Base-by-base conservation (phyloP, 352 stramenopile genomes). In the Pythium myriotylum region DNA sequence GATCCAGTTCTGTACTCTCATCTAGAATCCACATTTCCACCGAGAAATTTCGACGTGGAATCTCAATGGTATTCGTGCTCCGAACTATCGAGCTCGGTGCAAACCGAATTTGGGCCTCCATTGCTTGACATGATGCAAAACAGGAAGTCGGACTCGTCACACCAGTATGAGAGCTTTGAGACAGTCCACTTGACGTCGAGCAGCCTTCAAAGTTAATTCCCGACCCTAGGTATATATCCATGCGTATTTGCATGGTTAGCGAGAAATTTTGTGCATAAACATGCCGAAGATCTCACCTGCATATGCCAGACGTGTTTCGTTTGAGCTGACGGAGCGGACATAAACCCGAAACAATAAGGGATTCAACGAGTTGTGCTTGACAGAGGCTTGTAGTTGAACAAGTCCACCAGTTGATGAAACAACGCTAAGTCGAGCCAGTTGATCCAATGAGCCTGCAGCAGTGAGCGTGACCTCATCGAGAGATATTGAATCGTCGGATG, bases 1-100 rank as follows among this genome's bases (percentile, higher is more conserved):
- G 29, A 26, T 22, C 22, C 8, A 60, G n/a, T 13, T 35, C 4
- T 4, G 41, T 22, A 26, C 55, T 24, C 19, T 55, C 29, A 26
- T 65, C n/a, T 33, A 51, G 20, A 42, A 46, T 16, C 76, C 74
- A 86, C 4, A 84, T 73, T 45, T 86, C 79, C 7, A 86, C 27
- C 13, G 76, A 77, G 47, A 79, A 59, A 9, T 52, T 65, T 0
- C 50, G 46, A 0, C 32, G 17, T 17, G 67, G 53, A 1, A 86
- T 37, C 17, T 27, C 22, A 24, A 88, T 50, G 40, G 43, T 59
- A 47, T 59, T 35, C 1, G 59, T 54, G 41, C 72, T 83, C 29
- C 64, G 67, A 24, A 77, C 59, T 12, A 54, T 56, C 6, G 72
- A 76, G 0, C 2, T 20, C 14, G 50, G 19, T 1, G 58, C 74